These are phyloP conservation scores for Malassezia cuniculi DNA, from an alignment of 1,284 basidiomycete species.

Conservation along the genomic window DNA sequence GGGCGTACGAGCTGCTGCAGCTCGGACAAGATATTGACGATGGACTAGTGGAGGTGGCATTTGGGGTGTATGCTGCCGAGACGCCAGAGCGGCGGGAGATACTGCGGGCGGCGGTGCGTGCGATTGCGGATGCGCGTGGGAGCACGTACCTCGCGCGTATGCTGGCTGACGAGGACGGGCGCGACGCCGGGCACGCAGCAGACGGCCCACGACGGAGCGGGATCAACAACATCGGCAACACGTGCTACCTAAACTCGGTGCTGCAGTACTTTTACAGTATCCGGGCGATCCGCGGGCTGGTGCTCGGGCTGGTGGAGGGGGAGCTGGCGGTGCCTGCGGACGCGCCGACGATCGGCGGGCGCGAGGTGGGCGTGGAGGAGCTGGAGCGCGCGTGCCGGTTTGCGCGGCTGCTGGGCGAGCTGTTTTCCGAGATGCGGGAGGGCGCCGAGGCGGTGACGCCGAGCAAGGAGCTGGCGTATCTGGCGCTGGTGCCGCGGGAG, in stretches of 20 bases:
- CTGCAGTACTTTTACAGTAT: conserved; percentile 91
- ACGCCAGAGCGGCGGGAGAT: conserved; percentile 29
- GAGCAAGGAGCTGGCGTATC: conserved; percentile 70
- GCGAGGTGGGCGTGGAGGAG: conserved; percentile 65
- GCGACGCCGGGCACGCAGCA: conserved; percentile 40
- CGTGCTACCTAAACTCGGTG: conserved; percentile 78
- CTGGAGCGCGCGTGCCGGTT: conserved; percentile 67
- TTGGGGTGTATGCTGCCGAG: conserved; percentile 61
- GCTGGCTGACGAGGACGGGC: conserved; percentile 59
- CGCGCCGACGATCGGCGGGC: conserved; percentile 65
- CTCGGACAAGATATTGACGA: conserved; percentile 61
- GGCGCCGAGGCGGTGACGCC: conserved; percentile 63
- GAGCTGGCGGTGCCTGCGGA: conserved; percentile 46
- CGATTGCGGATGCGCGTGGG: conserved; percentile 55
- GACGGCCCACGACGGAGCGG: conserved; percentile 54
- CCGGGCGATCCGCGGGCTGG: conserved; percentile 64
- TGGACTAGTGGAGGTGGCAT: conserved; percentile 60
- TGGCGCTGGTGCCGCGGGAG: conserved; percentile 82
- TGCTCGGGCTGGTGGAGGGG: conserved; percentile 50
- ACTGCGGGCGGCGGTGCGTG: conserved; percentile 43
- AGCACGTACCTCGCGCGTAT: conserved; percentile 59
- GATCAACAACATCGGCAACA: conserved; percentile 81
- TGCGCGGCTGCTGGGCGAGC: conserved; percentile 53
- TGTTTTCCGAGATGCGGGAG: conserved; percentile 67
- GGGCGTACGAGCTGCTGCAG: conserved; percentile 64